A percentile compares a stretch with the other conserved stretches of the same genome.
Conservation (phyloP, 306 rosid genomes). For the Corylus heterophylla region DNA sequence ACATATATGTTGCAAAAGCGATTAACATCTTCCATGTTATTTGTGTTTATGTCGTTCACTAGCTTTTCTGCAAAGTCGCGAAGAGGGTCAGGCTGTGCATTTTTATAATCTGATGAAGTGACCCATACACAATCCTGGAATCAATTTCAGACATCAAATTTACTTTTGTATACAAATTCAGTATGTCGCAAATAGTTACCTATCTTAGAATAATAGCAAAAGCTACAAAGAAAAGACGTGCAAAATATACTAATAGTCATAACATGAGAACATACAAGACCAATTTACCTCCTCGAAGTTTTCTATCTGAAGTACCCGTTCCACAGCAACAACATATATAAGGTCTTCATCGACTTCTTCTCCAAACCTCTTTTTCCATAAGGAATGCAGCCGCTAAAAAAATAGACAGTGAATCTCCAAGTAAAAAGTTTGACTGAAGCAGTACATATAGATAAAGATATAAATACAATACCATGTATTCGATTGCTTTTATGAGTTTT, state of each 20-base stretch:
- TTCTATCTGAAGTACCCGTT: constrained; percentile 76
- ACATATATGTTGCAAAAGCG: constrained; percentile 82
- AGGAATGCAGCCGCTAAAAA: constrained; percentile 56
- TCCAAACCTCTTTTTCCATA: constrained; percentile 80
- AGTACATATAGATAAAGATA: not conserved
- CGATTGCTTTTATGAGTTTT: not conserved
- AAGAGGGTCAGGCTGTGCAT: constrained; percentile 87
- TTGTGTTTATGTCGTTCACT: constrained; percentile 76
- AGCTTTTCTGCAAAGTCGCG: constrained; percentile 68
- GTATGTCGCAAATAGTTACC: not conserved
- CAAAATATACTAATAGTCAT: not conserved
- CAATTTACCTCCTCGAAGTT: constrained; percentile 73
- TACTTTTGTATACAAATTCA: not conserved
- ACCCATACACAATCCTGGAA: constrained; percentile 76
- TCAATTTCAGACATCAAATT: constrained; percentile 4
- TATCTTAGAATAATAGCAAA: not conserved
- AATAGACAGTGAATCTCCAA: constrained; percentile 14
- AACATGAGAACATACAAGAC: constrained; percentile 2
- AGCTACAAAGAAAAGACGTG: not conserved
- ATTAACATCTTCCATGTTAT: constrained; percentile 72
- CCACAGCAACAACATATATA: constrained; percentile 61
- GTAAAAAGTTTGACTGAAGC: not conserved
- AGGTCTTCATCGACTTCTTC: constrained; percentile 76
- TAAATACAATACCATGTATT: not conserved
- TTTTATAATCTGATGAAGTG: constrained; percentile 61